Evolutionary conservation across 2,329 filamentous ascomycete species (phyloP).

Genomic region (Botrytis hyacinthi): DNA sequence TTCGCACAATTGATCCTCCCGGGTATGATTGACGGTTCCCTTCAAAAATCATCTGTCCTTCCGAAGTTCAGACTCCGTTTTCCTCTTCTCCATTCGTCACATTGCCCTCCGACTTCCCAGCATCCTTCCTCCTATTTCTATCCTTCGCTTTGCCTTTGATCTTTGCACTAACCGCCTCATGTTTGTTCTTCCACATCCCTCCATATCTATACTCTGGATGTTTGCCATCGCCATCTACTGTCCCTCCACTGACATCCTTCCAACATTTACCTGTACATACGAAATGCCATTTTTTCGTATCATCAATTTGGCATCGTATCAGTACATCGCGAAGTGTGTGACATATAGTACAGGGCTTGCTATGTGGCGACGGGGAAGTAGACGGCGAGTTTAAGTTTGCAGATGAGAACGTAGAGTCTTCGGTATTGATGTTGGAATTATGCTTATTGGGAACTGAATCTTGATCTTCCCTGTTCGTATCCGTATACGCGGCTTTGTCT

Average conservation of each 20-base stretch:
- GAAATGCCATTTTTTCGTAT: constrained; percentile 25
- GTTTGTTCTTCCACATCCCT: constrained; percentile 29
- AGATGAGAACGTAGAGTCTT: not conserved
- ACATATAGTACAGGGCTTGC: constrained; percentile 25
- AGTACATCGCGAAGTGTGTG: constrained; percentile 23
- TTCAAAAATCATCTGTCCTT: not conserved
- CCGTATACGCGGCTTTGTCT: not conserved
- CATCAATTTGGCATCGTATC: constrained; percentile 27
- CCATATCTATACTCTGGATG: constrained; percentile 25
- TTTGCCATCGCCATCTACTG: constrained; percentile 20
- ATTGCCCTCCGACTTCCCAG: not conserved
- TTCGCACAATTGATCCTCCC: no score
- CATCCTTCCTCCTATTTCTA: constrained; percentile 13
- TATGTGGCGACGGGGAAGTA: constrained; percentile 17
- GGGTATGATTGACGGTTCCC: not conserved
- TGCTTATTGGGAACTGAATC: not conserved
- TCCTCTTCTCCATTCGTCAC: no score
- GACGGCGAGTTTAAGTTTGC: not conserved
- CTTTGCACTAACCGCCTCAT: constrained; percentile 27
- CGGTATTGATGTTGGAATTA: not conserved
- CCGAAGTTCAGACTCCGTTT: not conserved
- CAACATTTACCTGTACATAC: constrained; percentile 23
- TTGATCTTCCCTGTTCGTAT: not conserved
- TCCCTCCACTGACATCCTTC: constrained; percentile 12
- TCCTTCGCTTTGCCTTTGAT: constrained; percentile 27